Conservation (phyloP, 2,329 filamentous ascomycete genomes). For the Aphanoascus verrucosus region DNA sequence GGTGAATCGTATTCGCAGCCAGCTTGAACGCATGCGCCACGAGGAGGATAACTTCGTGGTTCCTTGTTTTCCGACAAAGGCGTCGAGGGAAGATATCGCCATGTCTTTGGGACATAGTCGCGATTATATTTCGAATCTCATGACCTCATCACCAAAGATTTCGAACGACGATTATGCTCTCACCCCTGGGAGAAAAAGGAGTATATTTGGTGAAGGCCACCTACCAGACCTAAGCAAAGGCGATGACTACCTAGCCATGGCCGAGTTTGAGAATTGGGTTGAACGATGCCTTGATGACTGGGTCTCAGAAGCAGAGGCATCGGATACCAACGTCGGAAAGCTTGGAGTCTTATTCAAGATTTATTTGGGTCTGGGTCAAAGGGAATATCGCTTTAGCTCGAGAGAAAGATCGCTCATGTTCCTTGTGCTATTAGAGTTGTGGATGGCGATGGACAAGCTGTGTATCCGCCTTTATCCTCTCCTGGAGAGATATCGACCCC, state of each 20-base stretch:
- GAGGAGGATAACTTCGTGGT: not conserved
- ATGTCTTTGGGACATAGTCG: not conserved
- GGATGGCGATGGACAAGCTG: constrained; percentile 47
- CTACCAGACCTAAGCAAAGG: not conserved
- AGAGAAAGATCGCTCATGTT: constrained; percentile 45
- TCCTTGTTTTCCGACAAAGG: not conserved
- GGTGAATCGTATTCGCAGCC: not conserved
- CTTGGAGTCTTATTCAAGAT: not conserved
- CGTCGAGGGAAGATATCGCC: not conserved
- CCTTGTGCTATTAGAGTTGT: constrained; percentile 47
- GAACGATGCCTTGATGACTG: constrained; percentile 6
- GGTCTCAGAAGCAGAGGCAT: not conserved
- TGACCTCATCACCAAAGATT: not conserved
- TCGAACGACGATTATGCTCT: not conserved
- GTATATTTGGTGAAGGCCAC: not conserved
- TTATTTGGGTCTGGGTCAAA: not conserved
- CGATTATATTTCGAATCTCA: not conserved
- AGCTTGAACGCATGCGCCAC: not conserved
- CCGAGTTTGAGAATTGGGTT: constrained; percentile 13
- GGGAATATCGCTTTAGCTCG: constrained; percentile 22
- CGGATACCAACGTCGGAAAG: not conserved
- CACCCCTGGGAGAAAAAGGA: not conserved
- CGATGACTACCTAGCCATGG: not conserved
- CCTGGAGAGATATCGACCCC: constrained; percentile 39
- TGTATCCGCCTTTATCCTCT: constrained; percentile 32